Evolutionary conservation across 2,329 filamentous ascomycete species (phyloP).

Genomic region (Thyridium curvatum): DNA sequence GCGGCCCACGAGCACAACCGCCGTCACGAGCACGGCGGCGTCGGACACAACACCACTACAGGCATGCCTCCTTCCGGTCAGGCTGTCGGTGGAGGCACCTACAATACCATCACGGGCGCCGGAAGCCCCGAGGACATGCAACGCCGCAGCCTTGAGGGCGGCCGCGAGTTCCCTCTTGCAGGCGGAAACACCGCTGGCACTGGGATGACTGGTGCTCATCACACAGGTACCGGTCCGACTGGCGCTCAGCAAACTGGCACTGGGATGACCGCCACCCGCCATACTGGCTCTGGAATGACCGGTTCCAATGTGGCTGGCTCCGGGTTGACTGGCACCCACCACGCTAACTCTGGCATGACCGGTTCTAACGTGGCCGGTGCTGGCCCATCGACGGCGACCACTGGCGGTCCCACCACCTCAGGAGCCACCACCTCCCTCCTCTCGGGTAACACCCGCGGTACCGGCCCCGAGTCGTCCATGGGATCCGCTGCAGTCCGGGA

Average conservation of each 20-base stretch:
- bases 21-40: not conserved
- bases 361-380: not conserved
- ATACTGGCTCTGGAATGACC: not conserved
- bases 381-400: too few relatives aligned
- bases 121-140: not conserved
- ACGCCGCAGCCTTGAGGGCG: not conserved
- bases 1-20: not conserved
- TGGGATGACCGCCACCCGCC: too few relatives aligned
- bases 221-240: too few relatives aligned
- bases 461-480: too few relatives aligned
- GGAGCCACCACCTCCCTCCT: too few relatives aligned
- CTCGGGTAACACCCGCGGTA: too few relatives aligned
- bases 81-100: not conserved
- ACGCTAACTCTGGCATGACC: not conserved
- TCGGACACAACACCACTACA: not conserved
- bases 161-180: not conserved
- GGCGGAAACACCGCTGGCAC: not conserved
- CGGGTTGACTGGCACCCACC: too few relatives aligned
- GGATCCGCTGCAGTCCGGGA: too few relatives aligned
- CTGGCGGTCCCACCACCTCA: too few relatives aligned
- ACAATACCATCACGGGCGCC: not conserved
- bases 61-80: not conserved
- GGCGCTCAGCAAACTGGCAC: too few relatives aligned
- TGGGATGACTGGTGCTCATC: too few relatives aligned
- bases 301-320: not conserved